These are phyloP conservation scores for Saturnispora kantuleensis DNA, from an alignment of 805 yeast species.

Conservation along the genomic window DNA sequence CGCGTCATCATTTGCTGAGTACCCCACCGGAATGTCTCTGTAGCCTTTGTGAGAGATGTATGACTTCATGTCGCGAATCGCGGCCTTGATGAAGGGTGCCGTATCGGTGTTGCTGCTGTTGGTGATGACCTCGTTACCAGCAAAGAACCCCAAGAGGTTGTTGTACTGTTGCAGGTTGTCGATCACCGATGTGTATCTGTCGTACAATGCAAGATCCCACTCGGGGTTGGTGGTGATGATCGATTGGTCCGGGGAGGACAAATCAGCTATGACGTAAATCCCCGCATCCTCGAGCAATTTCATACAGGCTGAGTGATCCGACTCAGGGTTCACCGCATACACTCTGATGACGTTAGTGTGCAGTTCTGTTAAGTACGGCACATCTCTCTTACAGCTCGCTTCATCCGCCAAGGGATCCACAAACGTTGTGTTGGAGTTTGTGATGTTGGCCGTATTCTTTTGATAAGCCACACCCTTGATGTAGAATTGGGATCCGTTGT, in stretches of 20 bases:
- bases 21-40: slow-evolving; percentile 85
- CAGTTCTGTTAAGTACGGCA: slow-evolving; percentile 61
- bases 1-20: slow-evolving; percentile 83
- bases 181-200: slow-evolving; percentile 73
- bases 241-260: slow-evolving; percentile 75
- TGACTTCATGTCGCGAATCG: slow-evolving; percentile 76
- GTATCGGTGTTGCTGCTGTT: slow-evolving; percentile 75
- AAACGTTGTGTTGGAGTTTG: slow-evolving; percentile 24
- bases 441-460: slow-evolving; percentile 46
- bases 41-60: slow-evolving; percentile 60
- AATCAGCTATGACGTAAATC: slow-evolving; percentile 83
- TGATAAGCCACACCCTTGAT: slow-evolving; percentile 87
- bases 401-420: slow-evolving; percentile 75
- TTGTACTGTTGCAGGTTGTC: slow-evolving; percentile 70
- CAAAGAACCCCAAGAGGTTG: slow-evolving; percentile 88
- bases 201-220: slow-evolving; percentile 65
- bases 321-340: slow-evolving; percentile 68
- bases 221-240: slow-evolving; percentile 67
- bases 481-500: slow-evolving; percentile 73
- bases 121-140: slow-evolving; percentile 95
- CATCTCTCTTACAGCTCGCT: slow-evolving; percentile 65
- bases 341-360: slow-evolving; percentile 76
- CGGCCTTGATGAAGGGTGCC: slow-evolving; percentile 93
- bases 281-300: slow-evolving; percentile 68
- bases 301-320: slow-evolving; percentile 74